phyloP scores from a whole-genome alignment of 2,329 filamentous ascomycete species.

The Calonectria multiphialidica region DNA sequence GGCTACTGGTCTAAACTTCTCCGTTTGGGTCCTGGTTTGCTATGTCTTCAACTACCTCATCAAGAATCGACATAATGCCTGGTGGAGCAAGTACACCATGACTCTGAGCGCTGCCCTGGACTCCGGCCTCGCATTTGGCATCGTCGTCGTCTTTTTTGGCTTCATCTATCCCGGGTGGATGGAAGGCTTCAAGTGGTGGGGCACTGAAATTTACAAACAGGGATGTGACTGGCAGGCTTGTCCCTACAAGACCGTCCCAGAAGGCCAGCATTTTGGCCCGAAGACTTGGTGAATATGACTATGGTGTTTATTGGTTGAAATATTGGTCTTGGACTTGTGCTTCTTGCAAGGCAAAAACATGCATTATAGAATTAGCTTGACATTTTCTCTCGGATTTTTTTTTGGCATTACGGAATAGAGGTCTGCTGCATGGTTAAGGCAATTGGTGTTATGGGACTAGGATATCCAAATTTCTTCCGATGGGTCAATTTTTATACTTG shows the following conservation, averaged over 20 bases:
- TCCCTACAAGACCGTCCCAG: conserved; percentile 72
- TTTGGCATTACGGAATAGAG: conserved; percentile 31
- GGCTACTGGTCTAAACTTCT: conserved; percentile 88
- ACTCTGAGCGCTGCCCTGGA: conserved; percentile 86
- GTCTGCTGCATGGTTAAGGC: conserved; percentile 18
- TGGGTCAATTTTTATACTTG: conserved; percentile 9
- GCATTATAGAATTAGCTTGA: conserved; percentile 36
- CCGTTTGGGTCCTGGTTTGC: conserved; percentile 87
- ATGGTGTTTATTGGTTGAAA: neutral
- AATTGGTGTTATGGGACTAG: conserved; percentile 17
- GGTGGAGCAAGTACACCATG: conserved; percentile 96
- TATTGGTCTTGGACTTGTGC: neutral
- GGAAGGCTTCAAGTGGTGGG: conserved; percentile 86
- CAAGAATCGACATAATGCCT: conserved; percentile 75
- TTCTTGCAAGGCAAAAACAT: conserved; percentile 14
- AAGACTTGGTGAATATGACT: conserved; percentile 65
- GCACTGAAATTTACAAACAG: conserved; percentile 85
- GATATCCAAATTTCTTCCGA: neutral
- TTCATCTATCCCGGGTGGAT: conserved; percentile 86
- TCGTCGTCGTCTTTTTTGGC: conserved; percentile 87
- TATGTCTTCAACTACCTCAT: conserved; percentile 86
- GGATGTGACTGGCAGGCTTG: conserved; percentile 90
- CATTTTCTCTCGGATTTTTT: neutral
- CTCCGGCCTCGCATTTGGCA: conserved; percentile 84
- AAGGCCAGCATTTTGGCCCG: conserved; percentile 76